A percentile compares a stretch with the other conserved stretches of the same genome.
Evolutionary conservation across 2,329 filamentous ascomycete species (phyloP).

Genomic region (Cladophialophora chaetospira): DNA sequence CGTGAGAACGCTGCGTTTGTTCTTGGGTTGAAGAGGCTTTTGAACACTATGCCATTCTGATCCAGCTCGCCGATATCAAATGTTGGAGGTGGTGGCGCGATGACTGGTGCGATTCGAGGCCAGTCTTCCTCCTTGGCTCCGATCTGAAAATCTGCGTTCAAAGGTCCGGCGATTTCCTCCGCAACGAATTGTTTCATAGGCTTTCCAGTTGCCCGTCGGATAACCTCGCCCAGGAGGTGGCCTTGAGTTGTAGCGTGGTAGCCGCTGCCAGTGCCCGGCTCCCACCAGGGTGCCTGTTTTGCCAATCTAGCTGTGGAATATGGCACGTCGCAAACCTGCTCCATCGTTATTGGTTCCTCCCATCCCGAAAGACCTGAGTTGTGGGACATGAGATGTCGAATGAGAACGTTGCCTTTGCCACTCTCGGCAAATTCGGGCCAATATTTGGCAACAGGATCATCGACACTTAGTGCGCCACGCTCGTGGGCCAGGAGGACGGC

Average conservation of each 20-base stretch:
- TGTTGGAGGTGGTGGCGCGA: constrained; percentile 12
- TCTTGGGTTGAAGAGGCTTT: constrained; percentile 11
- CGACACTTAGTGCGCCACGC: constrained; percentile 33
- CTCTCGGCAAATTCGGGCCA: constrained; percentile 40
- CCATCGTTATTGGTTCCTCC: constrained; percentile 36
- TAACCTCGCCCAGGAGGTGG: constrained; percentile 23
- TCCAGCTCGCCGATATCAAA: constrained; percentile 4
- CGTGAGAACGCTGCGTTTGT: constrained; percentile 10
- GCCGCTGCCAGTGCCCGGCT: constrained; percentile 45
- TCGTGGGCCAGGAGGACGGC: constrained; percentile 35
- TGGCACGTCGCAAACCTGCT: constrained; percentile 40
- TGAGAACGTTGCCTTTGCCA: constrained; percentile 36
- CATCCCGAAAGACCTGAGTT: constrained; percentile 33
- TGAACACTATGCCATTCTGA: constrained; percentile 9
- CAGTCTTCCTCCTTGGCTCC: constrained; percentile 24
- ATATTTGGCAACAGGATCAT: constrained; percentile 37
- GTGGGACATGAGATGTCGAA: constrained; percentile 30
- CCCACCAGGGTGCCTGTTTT: constrained; percentile 47
- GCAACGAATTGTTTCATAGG: constrained; percentile 21
- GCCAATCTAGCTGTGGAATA: constrained; percentile 40
- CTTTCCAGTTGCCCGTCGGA: constrained; percentile 26
- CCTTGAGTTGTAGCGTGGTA: constrained; percentile 44
- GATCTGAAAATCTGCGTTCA: constrained; percentile 29
- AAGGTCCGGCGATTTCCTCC: constrained; percentile 25
- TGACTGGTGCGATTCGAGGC: constrained; percentile 13